Base-by-base conservation (phyloP, 2,329 filamentous ascomycete genomes). In the Alternaria ethzedia region DNA sequence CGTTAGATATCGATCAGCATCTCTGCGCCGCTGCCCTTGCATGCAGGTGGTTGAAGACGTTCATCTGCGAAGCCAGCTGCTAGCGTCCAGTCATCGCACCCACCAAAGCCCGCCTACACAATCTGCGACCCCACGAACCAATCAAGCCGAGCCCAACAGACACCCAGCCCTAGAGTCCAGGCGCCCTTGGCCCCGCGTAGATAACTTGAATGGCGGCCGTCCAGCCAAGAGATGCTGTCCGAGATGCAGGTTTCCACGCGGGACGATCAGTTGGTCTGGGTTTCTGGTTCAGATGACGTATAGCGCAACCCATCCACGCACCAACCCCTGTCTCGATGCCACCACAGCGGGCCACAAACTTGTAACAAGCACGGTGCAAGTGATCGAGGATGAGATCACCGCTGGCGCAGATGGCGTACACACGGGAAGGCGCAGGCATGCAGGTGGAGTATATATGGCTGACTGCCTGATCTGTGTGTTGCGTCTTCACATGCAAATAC, bases 311-410 rank as follows among this genome's bases (percentile, higher is more conserved):
- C 46, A 49, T 57, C 55, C n/a, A 28, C 45, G 45, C 46, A 50
- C 32, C 8, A 23, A 68, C 61, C 64, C 65, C 67, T 68, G 60
- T 54, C 65, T 50, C 60, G 36, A 36, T 54, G 47, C 49, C 50
- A 59, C 43, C 44, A 26, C 30, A 47, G 52, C 57, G 61, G 61
- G 62, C 65, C 60, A 65, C 60, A 69, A 64, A 61, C 59, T 61
- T 64, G 65, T 57, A 60, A 59, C 43, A 47, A 43, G 50, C 50
- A 32, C 30, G 15, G 54, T 30, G 54, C 32, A 25, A 41, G 50
- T 57, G 57, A 63, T 59, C 20, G 54, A 20, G 20, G 36, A 70
- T 71, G 69, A 71, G 67, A 71, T 71, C 69, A 71, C 65, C 45
- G 59, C 56, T 49, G 49, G 32, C 43, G 50, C 55, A 57, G 30